Base-by-base conservation (phyloP, 2,329 filamentous ascomycete genomes). In the Cladorrhinum sp. region DNA sequence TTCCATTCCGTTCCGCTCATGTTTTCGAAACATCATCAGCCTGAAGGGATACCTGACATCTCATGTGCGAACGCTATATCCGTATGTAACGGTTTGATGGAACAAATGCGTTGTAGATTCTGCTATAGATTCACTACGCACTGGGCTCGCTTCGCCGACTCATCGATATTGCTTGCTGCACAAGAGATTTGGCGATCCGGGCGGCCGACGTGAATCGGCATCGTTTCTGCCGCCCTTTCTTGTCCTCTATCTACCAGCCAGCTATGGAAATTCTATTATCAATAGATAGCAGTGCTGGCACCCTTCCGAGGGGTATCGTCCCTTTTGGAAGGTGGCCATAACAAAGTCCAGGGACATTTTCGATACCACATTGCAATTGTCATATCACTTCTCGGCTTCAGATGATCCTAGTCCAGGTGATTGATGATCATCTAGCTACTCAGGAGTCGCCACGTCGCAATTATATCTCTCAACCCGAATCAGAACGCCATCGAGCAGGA, bases 391-490 rank as follows among this genome's bases (percentile, higher is more conserved):
- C 41, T 18, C 18, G 41, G n/a, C 29, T 27, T 36, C 29, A 24
- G 48, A 50, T 29, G 57, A 45, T 53, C 32, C 55, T 60, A 49
- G 53, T 20, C 49, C 24, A 49, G 41, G 49, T 54, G 41, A 49
- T 58, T 25, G 48, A 52, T 45, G 36, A 45, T 10, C n/a, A 51
- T 10, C 38, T 56, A 58, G 60, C 67, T 66, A 69, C 38, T 69
- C 59, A 66, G 54, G 50, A 55, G 50, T 51, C 38, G 67, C 67
- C 67, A 69, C 67, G 67, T 69, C 61, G 60, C 63, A 56, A 59
- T 57, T 55, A 62, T 58, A 27, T 38, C 58, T 57, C 32, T 9
- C 4, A 13, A 36, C 9, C 9, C 16, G 16, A 13, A 36, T 36
- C 32, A 36, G 32, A 36, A 36, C 16, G 32, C 9, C 16, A 36